Base-by-base conservation (phyloP, 1,284 basidiomycete species). In the Boletus smithii region DNA sequence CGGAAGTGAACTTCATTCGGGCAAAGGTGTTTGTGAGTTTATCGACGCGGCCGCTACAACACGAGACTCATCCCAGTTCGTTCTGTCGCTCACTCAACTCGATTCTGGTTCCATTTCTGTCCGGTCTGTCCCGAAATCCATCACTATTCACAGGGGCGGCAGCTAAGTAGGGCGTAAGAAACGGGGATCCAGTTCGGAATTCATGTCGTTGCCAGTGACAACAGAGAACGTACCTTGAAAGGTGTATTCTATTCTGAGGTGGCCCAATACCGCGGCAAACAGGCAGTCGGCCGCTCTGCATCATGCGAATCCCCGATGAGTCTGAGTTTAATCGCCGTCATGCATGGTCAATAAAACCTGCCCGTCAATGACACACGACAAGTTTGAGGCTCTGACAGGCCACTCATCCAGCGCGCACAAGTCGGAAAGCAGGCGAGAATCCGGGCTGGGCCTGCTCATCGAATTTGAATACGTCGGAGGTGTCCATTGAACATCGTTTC, bases 121-220 rank as follows among this genome's bases (percentile, higher is more conserved):
- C 46, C 40, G 42, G 45, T 37, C 42, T 43, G 39, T 17, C 49
- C 55, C 58, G 39, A 61, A 44, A 33, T 36, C 36, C 33, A 36
- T 24, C 29, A 35, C 26, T 27, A 43, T 37, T 38, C 46, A 33
- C 26, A 31, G 23, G 13, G 41, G 46, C 27, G 46, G 18, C 37
- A 34, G 23, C 36, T 23, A 17, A 36, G 31, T 27, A 43, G 39
- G 48, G 42, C 35, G 24, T 31, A 40, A 46, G 42, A 46, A 38
- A 34, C 33, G 52, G 50, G 44, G 41, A 64, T 60, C 61, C 58
- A 17, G 39, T 48, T 60, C 59, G 50, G 63, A 62, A 61, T 48
- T 26, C 42, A 33, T 42, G n/a, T 30, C 30, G 61, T 61, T 60
- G 54, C 52, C 16, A 53, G 43, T 52, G 50, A 51, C 61, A 30